Evolutionary conservation across 106 monocot species (phyloP), one percentile per base, ranked within the genome.

Genomic region (Narthecium ossifragum): DNA sequence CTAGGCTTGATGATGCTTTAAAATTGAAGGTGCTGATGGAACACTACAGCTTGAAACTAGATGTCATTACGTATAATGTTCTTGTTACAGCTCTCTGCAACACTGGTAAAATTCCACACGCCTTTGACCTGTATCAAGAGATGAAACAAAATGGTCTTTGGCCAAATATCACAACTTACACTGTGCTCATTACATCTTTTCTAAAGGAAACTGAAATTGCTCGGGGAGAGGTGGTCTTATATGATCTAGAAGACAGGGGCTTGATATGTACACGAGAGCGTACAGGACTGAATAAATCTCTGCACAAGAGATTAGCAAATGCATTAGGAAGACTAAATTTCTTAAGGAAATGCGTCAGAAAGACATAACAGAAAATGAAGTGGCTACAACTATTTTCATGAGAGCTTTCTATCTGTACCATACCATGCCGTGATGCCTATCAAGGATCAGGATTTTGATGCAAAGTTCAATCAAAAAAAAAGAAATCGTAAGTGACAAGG

Each of bases 161-260:
- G 76, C 88, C 93, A 43, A 88, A 93, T 75, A 51, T 93, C 15
- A 80, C 85, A 41, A 93, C 93, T 51, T 88, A 82, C 53, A 63
- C 51, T 46, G 71, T 80, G 37, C 79, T 93, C 5, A 66, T 83
- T 54, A 55, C 68, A 63, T 63, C 80, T 30, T 34, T 85, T 74
- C 45, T 18, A 43, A 67, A 61, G 63, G 75, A 72, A 64, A 77
- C 72, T 31, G 77, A 67, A 60, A 23, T 66, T 50, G 7, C 45
- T 54, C 70, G 70, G 6, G 79, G 79, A 37, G 64, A 74, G 63
- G 60, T 61, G 46, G 62, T 93, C 48, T 70, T 93, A 64, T 64
- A 85, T 33, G 93, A 93, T 77, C 67, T 93, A 60, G 53, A 71
- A 61, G 69, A 77, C 2, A 82, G 88, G 60, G 88, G 88, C 24